Percentiles rank a stretch among this genome's conserved stretches.
phyloP scores from a whole-genome alignment of 371 early-diverging fungal genomes.

The Lichtheimia hyalospora region DNA sequence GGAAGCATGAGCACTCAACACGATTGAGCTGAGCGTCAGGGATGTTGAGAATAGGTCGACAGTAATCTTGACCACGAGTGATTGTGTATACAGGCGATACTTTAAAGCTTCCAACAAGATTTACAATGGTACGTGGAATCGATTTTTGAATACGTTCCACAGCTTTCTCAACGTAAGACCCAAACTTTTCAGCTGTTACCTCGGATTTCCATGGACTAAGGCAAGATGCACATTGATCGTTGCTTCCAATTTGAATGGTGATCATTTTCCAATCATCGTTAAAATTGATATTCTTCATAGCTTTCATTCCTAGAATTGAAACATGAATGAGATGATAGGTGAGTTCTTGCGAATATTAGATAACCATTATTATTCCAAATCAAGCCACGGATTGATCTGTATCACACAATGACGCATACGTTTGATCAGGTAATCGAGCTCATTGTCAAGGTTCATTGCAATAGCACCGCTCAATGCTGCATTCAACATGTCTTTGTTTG shows the following conservation, averaged over 20 bases:
- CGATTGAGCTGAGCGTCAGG: conserved; percentile 7
- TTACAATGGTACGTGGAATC: conserved; percentile 13
- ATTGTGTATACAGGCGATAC: conserved; percentile 13
- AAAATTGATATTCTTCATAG: conserved; percentile 14
- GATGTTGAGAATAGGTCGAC: conserved; percentile 6
- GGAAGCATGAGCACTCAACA: conserved; percentile 15
- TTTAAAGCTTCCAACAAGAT: conserved; percentile 17
- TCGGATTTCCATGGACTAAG: background rate
- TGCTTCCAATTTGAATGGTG: conserved; percentile 42
- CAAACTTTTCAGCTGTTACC: conserved; percentile 17
- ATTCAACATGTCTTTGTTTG: conserved; percentile 24
- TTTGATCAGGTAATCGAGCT: conserved; percentile 35
- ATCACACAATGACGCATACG: conserved; percentile 11
- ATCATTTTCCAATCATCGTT: conserved; percentile 46
- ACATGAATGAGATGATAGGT: background rate
- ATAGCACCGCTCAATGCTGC: conserved; percentile 43
- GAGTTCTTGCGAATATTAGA: background rate
- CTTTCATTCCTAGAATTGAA: conserved; percentile 27
- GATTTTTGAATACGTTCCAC: conserved; percentile 14
- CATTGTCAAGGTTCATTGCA: conserved; percentile 31
- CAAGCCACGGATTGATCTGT: too few species aligned
- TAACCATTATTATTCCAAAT: too few species aligned
- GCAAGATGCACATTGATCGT: conserved; percentile 22
- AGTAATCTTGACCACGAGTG: conserved; percentile 14
- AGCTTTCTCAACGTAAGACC: conserved; percentile 11